phyloP scores from a whole-genome alignment of 192 early-diverging fungal species.

The Backusella parvicylindrica region DNA sequence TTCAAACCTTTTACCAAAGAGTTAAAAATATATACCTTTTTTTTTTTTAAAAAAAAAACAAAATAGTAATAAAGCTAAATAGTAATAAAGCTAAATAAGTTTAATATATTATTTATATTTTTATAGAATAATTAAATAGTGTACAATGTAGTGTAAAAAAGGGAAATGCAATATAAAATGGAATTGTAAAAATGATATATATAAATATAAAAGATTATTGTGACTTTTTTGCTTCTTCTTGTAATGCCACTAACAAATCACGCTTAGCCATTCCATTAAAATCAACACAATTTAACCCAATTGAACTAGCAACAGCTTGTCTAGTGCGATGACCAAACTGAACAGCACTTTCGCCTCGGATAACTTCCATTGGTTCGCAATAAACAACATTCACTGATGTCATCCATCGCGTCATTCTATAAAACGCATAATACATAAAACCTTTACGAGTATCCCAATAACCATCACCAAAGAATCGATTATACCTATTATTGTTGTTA shows the following conservation, averaged over 20 bases:
- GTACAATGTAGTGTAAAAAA: neutral
- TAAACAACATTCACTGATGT: conserved; percentile 20
- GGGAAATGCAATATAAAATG: neutral
- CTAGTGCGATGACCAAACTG: conserved; percentile 14
- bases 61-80: no score
- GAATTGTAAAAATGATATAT: neutral
- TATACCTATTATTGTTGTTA: conserved; percentile 4
- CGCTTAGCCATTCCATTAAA: conserved; percentile 26
- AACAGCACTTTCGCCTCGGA: neutral
- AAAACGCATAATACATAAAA: conserved; percentile 28
- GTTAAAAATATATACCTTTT: conserved; percentile 10
- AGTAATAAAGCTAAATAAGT: no score
- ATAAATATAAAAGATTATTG: neutral
- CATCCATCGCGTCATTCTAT: conserved; percentile 26
- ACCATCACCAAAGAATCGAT: conserved; percentile 9
- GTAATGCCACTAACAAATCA: conserved; percentile 2
- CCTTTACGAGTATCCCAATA: conserved; percentile 31
- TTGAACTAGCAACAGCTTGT: neutral
- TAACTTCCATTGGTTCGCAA: neutral
- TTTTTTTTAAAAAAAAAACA: neutral
- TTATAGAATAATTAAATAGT: no score
- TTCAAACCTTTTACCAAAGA: conserved; percentile 31
- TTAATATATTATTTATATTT: no score
- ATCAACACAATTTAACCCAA: conserved; percentile 6
- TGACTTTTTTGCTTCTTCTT: neutral